These are phyloP conservation scores for Pythium aphanidermatum DNA, from an alignment of 352 stramenopile genomes.

Conservation along the genomic window DNA sequence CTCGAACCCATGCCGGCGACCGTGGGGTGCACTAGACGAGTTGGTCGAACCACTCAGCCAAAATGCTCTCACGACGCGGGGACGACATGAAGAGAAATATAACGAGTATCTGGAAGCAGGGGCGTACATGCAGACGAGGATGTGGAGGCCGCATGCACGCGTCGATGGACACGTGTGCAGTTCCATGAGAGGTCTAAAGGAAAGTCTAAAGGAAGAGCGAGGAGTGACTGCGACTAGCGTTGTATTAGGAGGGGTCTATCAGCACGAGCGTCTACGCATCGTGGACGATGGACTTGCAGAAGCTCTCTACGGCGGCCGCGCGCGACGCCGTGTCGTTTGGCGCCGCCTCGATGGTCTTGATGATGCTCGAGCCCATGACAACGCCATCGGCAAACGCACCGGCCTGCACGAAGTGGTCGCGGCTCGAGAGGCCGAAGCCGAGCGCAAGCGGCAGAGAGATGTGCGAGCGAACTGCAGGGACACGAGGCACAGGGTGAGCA, in stretches of 20 bases:
- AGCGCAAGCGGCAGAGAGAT: conserved; percentile 91
- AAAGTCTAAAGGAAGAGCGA: no score
- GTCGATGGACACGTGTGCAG: no score
- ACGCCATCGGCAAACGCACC: conserved; percentile 88
- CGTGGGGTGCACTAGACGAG: conserved; percentile 3
- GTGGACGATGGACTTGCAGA: conserved; percentile 72
- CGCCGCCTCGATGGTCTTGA: conserved; percentile 78
- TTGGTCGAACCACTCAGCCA: background rate
- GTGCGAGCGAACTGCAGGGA: conserved; percentile 59
- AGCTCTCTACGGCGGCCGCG: conserved; percentile 66
- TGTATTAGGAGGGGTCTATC: no score
- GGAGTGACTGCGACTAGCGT: no score
- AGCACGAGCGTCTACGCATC: conserved; percentile 10
- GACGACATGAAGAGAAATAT: conserved; percentile 1
- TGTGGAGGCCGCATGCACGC: no score
- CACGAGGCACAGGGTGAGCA: background rate
- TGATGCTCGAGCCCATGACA: conserved; percentile 86
- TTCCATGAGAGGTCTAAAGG: no score
- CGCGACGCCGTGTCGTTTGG: conserved; percentile 47
- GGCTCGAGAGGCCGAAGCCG: conserved; percentile 96
- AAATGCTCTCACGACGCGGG: conserved; percentile 12
- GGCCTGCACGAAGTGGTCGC: conserved; percentile 89
- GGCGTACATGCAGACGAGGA: no score
- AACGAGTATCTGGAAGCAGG: conserved; percentile 20
- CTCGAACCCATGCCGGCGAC: conserved; percentile 52